Evolutionary conservation across 2,329 filamentous ascomycete species (phyloP).

Genomic region (Cladophialophora immunda): DNA sequence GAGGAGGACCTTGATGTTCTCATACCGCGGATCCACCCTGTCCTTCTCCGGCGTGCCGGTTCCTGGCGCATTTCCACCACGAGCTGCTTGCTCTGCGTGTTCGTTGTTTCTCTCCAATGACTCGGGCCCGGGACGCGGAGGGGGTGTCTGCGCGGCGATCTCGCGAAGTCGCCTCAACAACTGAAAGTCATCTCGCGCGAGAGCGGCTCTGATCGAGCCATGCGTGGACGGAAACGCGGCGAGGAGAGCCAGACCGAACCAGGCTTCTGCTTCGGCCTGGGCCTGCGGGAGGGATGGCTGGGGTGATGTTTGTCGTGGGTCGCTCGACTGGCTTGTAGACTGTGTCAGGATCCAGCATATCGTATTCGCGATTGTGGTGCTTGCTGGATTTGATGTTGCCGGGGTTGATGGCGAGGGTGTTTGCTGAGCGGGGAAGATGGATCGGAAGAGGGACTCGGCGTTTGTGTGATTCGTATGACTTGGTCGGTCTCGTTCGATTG

Average conservation of each 20-base stretch:
- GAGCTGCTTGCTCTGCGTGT: background rate
- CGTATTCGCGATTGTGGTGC: conserved; percentile 19
- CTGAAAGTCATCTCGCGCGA: conserved; percentile 11
- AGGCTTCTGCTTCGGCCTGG: conserved; percentile 31
- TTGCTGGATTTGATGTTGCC: background rate
- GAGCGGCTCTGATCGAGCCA: conserved; percentile 18
- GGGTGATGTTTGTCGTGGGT: background rate
- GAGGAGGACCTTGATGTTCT: conserved; percentile 33
- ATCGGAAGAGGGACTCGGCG: background rate
- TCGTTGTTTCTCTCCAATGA: background rate
- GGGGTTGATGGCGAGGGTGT: background rate
- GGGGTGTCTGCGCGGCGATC: background rate
- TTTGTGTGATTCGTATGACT: background rate
- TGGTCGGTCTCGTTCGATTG: background rate
- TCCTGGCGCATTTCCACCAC: background rate
- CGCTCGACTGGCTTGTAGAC: background rate
- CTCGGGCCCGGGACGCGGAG: background rate
- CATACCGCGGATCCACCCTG: conserved; percentile 22
- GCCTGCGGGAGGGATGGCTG: conserved; percentile 8
- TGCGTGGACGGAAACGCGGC: conserved; percentile 19
- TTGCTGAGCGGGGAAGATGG: background rate
- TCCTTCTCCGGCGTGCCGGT: background rate
- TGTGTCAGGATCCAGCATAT: conserved; percentile 30
- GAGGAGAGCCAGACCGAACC: conserved; percentile 35
- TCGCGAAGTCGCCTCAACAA: conserved; percentile 20